phyloP scores from a whole-genome alignment of 2,329 filamentous ascomycete genomes.

The Penicillium sp. region DNA sequence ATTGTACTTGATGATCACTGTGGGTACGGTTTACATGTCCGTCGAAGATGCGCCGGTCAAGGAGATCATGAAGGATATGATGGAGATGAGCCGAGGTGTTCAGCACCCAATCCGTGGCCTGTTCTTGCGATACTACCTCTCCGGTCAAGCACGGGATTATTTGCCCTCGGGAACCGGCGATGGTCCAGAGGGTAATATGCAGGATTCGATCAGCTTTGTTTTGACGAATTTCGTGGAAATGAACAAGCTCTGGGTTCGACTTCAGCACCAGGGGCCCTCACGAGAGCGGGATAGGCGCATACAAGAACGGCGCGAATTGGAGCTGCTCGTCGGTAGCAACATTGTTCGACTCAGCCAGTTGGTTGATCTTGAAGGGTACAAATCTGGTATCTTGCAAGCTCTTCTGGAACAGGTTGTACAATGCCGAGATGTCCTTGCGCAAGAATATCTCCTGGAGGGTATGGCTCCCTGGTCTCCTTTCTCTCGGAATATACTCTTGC shows the following conservation, averaged over 20 bases:
- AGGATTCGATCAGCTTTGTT: constrained; percentile 97
- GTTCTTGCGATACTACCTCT: constrained; percentile 94
- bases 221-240: constrained; percentile 99
- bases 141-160: constrained; percentile 87
- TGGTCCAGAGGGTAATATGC: constrained; percentile 89
- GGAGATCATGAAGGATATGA: constrained; percentile 99
- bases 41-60: constrained; percentile 98
- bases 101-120: constrained; percentile 94
- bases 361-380: constrained; percentile 93
- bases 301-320: constrained; percentile 90
- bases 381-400: constrained; percentile 81
- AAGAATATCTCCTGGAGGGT: constrained; percentile 92
- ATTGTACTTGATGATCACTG: constrained; percentile 98
- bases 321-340: constrained; percentile 94
- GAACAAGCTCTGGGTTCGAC: constrained; percentile 98
- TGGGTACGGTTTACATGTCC: constrained; percentile 98
- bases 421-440: constrained; percentile 91
- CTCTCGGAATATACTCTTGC: not conserved
- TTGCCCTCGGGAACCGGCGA: constrained; percentile 79
- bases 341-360: constrained; percentile 91
- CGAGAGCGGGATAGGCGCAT: constrained; percentile 89
- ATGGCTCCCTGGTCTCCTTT: constrained; percentile 9
- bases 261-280: constrained; percentile 97
- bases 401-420: constrained; percentile 96
- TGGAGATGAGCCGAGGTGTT: constrained; percentile 99